Evolutionary conservation across 495 filamentous ascomycete genomes (phyloP).

Genomic region (Daldinia childiae): DNA sequence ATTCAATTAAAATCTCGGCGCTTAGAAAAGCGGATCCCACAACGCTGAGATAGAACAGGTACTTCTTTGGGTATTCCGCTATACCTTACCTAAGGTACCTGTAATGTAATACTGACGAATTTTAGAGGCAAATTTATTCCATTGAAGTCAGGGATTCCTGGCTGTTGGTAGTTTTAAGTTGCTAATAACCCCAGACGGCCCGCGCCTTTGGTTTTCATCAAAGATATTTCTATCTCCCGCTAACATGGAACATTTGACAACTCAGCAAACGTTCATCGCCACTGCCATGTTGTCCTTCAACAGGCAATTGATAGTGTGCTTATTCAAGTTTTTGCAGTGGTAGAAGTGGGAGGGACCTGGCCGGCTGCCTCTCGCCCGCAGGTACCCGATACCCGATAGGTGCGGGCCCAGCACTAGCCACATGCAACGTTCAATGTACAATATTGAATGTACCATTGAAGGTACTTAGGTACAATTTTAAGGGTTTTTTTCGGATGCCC

Average conservation of each 20-base stretch:
- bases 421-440: conserved; percentile 7
- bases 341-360: conserved; percentile 9
- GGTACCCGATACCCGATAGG: conserved; percentile 36
- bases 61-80: conserved; percentile 2
- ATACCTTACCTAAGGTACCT: neutral
- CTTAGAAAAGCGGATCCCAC: conserved; percentile 28
- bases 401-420: conserved; percentile 31
- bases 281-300: conserved; percentile 42
- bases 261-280: conserved; percentile 23
- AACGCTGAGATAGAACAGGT: neutral
- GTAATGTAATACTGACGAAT: conserved; percentile 7
- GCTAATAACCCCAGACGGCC: conserved; percentile 36
- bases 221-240: conserved; percentile 1
- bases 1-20: conserved; percentile 18
- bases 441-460: neutral
- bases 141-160: conserved; percentile 39
- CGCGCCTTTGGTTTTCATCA: conserved; percentile 34
- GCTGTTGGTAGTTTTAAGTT: conserved; percentile 25
- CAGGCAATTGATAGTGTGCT: neutral
- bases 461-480: conserved; percentile 3
- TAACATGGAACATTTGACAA: neutral
- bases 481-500: neutral
- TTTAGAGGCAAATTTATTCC: conserved; percentile 12
- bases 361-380: conserved; percentile 41
- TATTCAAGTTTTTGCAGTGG: conserved; percentile 7